Percentiles rank a stretch among this genome's conserved stretches.
Conservation (phyloP, 352 stramenopile genomes). For the Phytopythium boreale region DNA sequence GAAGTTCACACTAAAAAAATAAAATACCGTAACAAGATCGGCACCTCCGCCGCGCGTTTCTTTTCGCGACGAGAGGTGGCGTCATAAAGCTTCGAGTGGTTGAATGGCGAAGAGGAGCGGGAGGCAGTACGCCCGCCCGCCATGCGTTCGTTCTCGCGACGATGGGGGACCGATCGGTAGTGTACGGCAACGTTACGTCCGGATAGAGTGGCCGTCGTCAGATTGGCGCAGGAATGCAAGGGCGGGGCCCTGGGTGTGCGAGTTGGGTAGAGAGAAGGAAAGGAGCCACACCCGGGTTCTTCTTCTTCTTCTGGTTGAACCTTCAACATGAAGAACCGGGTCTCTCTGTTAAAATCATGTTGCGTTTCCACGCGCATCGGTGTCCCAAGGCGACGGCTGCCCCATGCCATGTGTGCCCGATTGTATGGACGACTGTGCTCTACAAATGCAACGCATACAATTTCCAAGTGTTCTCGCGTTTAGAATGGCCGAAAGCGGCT, state of each 20-base stretch:
- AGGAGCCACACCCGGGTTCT: too few relatives aligned
- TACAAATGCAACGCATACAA: background rate
- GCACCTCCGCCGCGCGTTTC: background rate
- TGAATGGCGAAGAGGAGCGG: background rate
- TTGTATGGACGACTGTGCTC: background rate
- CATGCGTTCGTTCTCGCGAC: background rate
- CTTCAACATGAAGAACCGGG: constrained; percentile 19
- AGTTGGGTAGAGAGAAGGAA: too few relatives aligned
- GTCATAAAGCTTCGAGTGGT: background rate
- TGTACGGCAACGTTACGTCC: too few relatives aligned
- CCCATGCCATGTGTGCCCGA: constrained; percentile 5
- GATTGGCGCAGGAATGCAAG: background rate
- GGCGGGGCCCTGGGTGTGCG: too few relatives aligned
- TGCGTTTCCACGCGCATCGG: constrained; percentile 20
- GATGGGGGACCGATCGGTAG: background rate
- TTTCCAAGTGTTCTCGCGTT: background rate
- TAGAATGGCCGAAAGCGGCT: background rate
- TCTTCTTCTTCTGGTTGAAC: background rate
- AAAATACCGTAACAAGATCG: background rate
- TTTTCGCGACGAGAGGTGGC: background rate
- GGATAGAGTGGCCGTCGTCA: background rate
- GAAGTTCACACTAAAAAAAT: background rate
- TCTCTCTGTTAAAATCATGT: constrained; percentile 16
- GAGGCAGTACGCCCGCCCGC: background rate
- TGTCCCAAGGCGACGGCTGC: background rate